Conservation (phyloP, 495 filamentous ascomycete species). For the Aspergillus indologenus region DNA sequence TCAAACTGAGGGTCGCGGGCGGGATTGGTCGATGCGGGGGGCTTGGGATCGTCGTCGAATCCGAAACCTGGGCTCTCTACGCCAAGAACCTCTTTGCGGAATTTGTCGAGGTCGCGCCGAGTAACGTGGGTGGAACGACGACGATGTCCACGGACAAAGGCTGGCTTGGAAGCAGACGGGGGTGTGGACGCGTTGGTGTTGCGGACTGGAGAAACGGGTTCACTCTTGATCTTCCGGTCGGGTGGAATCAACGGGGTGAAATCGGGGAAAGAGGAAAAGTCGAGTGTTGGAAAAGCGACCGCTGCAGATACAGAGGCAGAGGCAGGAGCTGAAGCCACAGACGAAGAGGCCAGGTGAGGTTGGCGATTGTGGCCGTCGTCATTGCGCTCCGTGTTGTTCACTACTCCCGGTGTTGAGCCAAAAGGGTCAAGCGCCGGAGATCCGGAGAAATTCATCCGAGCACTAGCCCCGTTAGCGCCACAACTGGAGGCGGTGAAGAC, state of each 20-base stretch:
- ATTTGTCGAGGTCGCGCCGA: slow-evolving; percentile 44
- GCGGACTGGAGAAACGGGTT: slow-evolving; percentile 26
- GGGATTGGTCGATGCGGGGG: slow-evolving; percentile 25
- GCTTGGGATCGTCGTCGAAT: slow-evolving; percentile 32
- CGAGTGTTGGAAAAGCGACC: not conserved
- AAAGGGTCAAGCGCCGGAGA: slow-evolving; percentile 26
- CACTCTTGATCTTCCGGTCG: slow-evolving; percentile 9
- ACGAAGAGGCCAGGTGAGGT: slow-evolving; percentile 2
- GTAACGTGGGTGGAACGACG: slow-evolving; percentile 48
- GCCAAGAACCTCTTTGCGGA: slow-evolving; percentile 42
- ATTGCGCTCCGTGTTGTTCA: not conserved
- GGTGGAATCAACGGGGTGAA: not conserved
- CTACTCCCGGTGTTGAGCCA: slow-evolving; percentile 2
- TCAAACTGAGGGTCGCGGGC: slow-evolving; percentile 33
- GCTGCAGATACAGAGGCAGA: slow-evolving; percentile 6
- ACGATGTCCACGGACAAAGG: slow-evolving; percentile 45
- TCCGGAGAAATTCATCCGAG: slow-evolving; percentile 22
- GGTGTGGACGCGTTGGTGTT: slow-evolving; percentile 36
- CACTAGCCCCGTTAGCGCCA: slow-evolving; percentile 16
- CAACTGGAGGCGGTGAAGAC: slow-evolving; percentile 11
- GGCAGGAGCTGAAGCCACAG: slow-evolving; percentile 7
- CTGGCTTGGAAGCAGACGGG: slow-evolving; percentile 37
- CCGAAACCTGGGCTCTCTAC: slow-evolving; percentile 31
- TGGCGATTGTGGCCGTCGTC: slow-evolving; percentile 7
- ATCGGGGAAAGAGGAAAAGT: not conserved